Conservation (phyloP, 345 rosid species). For the Citrus australasica region DNA sequence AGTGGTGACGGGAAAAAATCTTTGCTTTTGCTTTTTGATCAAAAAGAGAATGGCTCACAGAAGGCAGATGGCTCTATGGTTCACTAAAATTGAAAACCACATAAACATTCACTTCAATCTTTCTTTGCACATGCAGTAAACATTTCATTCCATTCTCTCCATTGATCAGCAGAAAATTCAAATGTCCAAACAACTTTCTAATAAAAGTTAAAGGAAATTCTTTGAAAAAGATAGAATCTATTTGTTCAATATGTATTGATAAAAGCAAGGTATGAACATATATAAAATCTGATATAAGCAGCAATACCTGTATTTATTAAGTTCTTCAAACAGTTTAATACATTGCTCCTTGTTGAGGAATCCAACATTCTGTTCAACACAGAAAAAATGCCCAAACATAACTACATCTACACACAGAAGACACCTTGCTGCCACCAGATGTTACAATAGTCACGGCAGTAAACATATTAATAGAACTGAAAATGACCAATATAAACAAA, state of each 20-base stretch:
- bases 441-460: background rate
- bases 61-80: background rate
- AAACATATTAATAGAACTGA: background rate
- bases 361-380: conserved; percentile 53
- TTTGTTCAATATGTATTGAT: background rate
- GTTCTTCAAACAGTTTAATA: conserved; percentile 65
- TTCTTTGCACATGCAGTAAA: background rate
- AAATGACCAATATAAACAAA: background rate
- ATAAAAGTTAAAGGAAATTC: background rate
- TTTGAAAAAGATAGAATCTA: background rate
- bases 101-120: background rate
- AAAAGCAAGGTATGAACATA: background rate
- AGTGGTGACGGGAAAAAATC: too few relatives aligned
- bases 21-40: too few relatives aligned
- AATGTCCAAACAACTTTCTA: background rate
- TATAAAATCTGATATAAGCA: background rate
- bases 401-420: background rate
- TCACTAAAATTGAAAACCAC: background rate
- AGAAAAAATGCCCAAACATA: conserved; percentile 12
- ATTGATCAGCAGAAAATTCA: background rate
- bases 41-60: background rate
- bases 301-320: conserved; percentile 81
- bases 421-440: background rate
- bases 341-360: conserved; percentile 72
- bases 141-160: background rate